phyloP scores from a whole-genome alignment of 805 yeast species.

The Barnettozyma sp. region DNA sequence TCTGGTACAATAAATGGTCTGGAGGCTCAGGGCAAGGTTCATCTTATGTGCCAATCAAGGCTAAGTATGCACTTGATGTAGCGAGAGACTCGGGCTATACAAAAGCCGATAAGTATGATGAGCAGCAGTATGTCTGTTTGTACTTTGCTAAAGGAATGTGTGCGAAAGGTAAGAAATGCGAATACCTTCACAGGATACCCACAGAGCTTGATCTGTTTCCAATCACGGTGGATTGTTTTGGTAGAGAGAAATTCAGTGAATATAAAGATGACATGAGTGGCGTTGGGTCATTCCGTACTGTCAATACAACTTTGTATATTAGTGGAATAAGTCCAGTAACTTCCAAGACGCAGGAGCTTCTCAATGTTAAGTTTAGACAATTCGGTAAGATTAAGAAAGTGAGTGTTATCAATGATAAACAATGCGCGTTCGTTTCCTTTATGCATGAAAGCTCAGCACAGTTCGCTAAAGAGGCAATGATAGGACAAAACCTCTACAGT shows the following conservation, averaged over 20 bases:
- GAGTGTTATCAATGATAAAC: constrained; percentile 51
- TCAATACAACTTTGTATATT: constrained; percentile 71
- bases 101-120: constrained; percentile 43
- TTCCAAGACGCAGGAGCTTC: constrained; percentile 31
- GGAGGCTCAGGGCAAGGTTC: constrained; percentile 39
- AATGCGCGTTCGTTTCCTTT: constrained; percentile 75
- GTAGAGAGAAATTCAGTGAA: constrained; percentile 75
- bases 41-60: constrained; percentile 33
- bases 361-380: constrained; percentile 50
- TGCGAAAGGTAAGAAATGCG: constrained; percentile 67
- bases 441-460: constrained; percentile 71
- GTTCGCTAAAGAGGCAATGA: constrained; percentile 94
- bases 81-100: constrained; percentile 70
- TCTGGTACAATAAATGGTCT: constrained; percentile 89
- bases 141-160: constrained; percentile 90
- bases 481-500: constrained; percentile 64
- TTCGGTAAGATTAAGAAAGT: constrained; percentile 72
- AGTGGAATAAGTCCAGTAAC: constrained; percentile 47
- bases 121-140: constrained; percentile 53
- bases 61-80: constrained; percentile 55
- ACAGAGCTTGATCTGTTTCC: constrained; percentile 46
- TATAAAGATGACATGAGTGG: constrained; percentile 94
- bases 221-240: constrained; percentile 81
- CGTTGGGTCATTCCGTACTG: constrained; percentile 67
- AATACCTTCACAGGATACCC: constrained; percentile 75